These are phyloP conservation scores for Chaetoceros muelleri DNA, from an alignment of 108 stramenopile genomes.

Conservation along the genomic window DNA sequence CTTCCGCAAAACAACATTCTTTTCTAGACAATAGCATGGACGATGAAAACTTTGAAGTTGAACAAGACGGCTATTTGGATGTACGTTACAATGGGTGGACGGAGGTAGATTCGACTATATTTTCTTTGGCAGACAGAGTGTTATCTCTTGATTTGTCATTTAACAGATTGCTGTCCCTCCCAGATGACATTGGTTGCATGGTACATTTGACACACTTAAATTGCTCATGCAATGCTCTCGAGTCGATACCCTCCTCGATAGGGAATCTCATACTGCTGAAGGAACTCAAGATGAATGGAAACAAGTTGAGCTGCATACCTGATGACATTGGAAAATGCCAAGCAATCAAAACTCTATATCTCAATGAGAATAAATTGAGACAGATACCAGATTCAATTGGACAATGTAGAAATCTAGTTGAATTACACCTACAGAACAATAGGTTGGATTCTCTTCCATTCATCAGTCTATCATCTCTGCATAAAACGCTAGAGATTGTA, in stretches of 20 bases:
- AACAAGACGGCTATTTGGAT: neutral
- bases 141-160: neutral
- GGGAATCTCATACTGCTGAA: neutral
- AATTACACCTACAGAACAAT: neutral
- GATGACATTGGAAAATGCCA: neutral
- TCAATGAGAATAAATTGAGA: neutral
- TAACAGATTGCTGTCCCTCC: neutral
- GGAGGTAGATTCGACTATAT: neutral
- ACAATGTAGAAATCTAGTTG: neutral
- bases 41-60: too few species aligned
- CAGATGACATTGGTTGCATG: neutral
- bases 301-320: neutral
- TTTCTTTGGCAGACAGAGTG: neutral
- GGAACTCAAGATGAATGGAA: neutral
- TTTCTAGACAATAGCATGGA: too few species aligned
- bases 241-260: neutral
- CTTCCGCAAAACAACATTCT: too few species aligned
- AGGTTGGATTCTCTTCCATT: neutral
- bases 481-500: neutral
- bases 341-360: neutral
- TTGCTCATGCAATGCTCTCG: neutral
- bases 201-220: neutral
- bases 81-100: neutral
- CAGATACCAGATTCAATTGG: neutral
- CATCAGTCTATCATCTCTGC: neutral